Conservation (phyloP, 345 rosid species). For the Sonneratia alba region DNA sequence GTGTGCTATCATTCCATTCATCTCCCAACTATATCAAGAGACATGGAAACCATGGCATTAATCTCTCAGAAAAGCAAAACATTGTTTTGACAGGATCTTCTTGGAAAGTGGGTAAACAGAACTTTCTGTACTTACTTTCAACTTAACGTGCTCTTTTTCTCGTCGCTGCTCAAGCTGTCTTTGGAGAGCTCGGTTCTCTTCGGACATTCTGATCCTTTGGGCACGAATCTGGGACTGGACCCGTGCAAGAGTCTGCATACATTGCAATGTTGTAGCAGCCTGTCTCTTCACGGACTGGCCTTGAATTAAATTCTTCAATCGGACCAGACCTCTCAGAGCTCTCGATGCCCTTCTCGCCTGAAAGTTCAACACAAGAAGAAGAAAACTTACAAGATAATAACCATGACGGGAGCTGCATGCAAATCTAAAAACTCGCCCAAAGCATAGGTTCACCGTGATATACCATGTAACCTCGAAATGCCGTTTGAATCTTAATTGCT, state of each 20-base stretch:
- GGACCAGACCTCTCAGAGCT: constrained; percentile 75
- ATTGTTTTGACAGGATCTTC: not conserved
- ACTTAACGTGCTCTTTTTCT: constrained; percentile 46
- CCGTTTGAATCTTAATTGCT: constrained; percentile 67
- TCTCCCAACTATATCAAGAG: constrained; percentile 29
- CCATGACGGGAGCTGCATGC: too few species aligned
- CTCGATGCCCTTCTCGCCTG: constrained; percentile 88
- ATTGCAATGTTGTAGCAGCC: constrained; percentile 58
- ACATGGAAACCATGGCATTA: not conserved
- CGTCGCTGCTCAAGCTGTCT: constrained; percentile 55
- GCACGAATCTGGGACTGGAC: constrained; percentile 69
- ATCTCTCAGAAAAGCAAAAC: not conserved
- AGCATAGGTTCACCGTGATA: too few species aligned
- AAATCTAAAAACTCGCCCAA: too few species aligned
- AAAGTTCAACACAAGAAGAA: not conserved
- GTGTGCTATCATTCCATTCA: constrained; percentile 56
- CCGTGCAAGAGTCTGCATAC: constrained; percentile 86
- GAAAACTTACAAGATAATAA: too few species aligned
- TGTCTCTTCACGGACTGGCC: constrained; percentile 72
- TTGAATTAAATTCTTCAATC: constrained; percentile 60
- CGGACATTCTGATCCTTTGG: constrained; percentile 65
- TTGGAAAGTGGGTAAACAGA: not conserved
- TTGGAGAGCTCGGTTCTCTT: constrained; percentile 65
- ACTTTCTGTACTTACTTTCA: constrained; percentile 16
- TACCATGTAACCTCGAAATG: constrained; percentile 72